Evolutionary conservation across 306 rosid species (phyloP), one percentile per base, ranked within the genome.

Genomic region (Dryas alaskensis): DNA sequence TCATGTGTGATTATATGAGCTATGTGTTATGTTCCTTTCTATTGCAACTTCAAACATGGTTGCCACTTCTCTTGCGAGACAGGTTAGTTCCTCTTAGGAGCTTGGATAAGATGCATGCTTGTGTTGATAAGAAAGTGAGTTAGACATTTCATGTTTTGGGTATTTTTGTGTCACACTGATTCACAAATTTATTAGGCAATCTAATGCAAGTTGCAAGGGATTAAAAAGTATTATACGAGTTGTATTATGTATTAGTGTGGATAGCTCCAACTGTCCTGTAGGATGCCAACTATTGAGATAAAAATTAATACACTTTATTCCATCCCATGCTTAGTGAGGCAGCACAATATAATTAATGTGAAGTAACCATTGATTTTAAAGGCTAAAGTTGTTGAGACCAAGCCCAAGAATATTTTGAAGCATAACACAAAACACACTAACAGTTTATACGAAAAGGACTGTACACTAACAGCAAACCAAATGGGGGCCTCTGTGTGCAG

Each of bases 31-130:
- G 98, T 93, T 93, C 81, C 97, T 93, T 57, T 88, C 97, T 0
- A 74, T 93, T 76, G 96, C 98, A 10, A 91, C 98, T 74, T 93
- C 97, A 6, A 93, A 93, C 75, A 89, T 93, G 98, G 97, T 93
- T 72, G 97, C 98, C 62, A 91, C 98, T 63, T 86, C 98, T 58
- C 88, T 91, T 50, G 98, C 96, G 40, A 85, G 75, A 81, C 83
- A 74, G 97, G 98, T 93, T 77, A 10, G 74, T 71, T 62, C 64
- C 78, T 52, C 3, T n/a, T 39, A 8, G 3, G 31, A 37, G 11
- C 12, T 51, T 39, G n/a, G 6, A 52, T 5, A 48, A 39, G 22
- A 37, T 57, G 19, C 40, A 7, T 47, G 48, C 61, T 40, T 52
- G 16, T 10, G 14, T 69, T 69, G 50, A 44, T 39, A 31, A 16